Evolutionary conservation across 495 filamentous ascomycete species (phyloP).

Genomic region (Daldinia childiae): DNA sequence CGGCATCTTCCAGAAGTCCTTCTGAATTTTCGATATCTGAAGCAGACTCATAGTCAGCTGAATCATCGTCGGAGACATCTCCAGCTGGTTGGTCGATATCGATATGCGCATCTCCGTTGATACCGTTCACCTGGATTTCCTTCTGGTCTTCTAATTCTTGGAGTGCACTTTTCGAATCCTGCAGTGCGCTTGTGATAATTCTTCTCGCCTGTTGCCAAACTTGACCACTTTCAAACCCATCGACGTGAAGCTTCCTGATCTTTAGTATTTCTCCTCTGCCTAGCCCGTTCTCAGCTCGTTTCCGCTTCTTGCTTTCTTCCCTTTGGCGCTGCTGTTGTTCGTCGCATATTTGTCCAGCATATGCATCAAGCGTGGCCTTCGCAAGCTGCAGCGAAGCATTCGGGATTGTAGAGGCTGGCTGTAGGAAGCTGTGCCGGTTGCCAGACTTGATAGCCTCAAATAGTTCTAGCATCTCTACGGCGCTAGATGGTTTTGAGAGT

Average conservation of each 20-base stretch:
- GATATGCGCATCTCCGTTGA: slow-evolving; percentile 27
- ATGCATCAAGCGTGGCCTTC: slow-evolving; percentile 78
- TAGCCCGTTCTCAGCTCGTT: slow-evolving; percentile 56
- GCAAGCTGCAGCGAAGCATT: slow-evolving; percentile 71
- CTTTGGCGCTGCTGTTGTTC: slow-evolving; percentile 68
- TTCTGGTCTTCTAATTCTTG: slow-evolving; percentile 55
- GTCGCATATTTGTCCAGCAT: slow-evolving; percentile 74
- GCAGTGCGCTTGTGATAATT: slow-evolving; percentile 67
- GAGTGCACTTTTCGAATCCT: slow-evolving; percentile 59
- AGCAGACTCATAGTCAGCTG: slow-evolving; percentile 44
- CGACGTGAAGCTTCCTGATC: slow-evolving; percentile 79
- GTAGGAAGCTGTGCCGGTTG: slow-evolving; percentile 72
- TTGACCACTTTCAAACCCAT: slow-evolving; percentile 88
- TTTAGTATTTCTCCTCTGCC: slow-evolving; percentile 63
- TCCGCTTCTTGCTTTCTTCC: slow-evolving; percentile 71
- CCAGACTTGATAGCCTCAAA: slow-evolving; percentile 58
- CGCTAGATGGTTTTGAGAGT: slow-evolving; percentile 46
- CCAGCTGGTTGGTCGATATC: slow-evolving; percentile 54
- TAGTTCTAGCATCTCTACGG: slow-evolving; percentile 53
- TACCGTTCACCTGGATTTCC: slow-evolving; percentile 42
- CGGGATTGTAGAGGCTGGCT: slow-evolving; percentile 70
- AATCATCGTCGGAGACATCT: slow-evolving; percentile 60
- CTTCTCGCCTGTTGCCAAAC: slow-evolving; percentile 93
- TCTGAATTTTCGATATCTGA: slow-evolving; percentile 50
- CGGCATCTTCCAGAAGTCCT: slow-evolving; percentile 53